A percentile compares a stretch with the other conserved stretches of the same genome.
Conservation (phyloP, 2,329 filamentous ascomycete species). For the Ophiostoma populinum region DNA sequence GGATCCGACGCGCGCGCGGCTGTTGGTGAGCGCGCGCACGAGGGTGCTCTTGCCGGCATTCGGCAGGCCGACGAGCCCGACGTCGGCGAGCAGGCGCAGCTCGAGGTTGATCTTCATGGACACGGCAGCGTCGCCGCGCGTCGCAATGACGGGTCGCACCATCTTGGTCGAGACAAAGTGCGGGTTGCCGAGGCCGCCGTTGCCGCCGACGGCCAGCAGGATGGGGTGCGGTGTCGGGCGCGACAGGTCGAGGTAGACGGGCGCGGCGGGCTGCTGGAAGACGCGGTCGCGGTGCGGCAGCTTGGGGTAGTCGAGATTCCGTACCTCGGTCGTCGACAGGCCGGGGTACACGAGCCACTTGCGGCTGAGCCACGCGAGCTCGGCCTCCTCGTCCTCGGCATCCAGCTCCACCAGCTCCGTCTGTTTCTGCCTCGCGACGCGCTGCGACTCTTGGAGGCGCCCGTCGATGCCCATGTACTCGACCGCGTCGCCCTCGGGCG, state of each 20-base stretch:
- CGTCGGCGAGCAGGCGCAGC: conserved; percentile 85
- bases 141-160: conserved; percentile 70
- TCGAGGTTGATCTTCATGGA: conserved; percentile 71
- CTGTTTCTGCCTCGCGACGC: no score
- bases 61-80: conserved; percentile 83
- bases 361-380: conserved; percentile 29
- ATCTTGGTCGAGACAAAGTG: conserved; percentile 71
- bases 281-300: conserved; percentile 33
- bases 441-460: no score
- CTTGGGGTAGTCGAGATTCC: conserved; percentile 29
- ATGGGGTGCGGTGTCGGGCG: conserved; percentile 68
- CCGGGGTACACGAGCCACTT: conserved; percentile 84
- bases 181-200: conserved; percentile 83
- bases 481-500: background rate
- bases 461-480: background rate
- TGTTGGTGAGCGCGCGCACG: conserved; percentile 72
- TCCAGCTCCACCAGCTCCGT: background rate
- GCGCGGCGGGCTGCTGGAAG: conserved; percentile 52
- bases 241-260: conserved; percentile 56
- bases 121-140: conserved; percentile 65
- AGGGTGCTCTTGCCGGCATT: conserved; percentile 95
- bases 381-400: background rate
- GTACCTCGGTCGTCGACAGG: conserved; percentile 51
- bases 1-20: conserved; percentile 71
- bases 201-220: conserved; percentile 69